These are phyloP conservation scores for Populus tomentosa DNA, from an alignment of 441 rosid species.

Conservation along the genomic window DNA sequence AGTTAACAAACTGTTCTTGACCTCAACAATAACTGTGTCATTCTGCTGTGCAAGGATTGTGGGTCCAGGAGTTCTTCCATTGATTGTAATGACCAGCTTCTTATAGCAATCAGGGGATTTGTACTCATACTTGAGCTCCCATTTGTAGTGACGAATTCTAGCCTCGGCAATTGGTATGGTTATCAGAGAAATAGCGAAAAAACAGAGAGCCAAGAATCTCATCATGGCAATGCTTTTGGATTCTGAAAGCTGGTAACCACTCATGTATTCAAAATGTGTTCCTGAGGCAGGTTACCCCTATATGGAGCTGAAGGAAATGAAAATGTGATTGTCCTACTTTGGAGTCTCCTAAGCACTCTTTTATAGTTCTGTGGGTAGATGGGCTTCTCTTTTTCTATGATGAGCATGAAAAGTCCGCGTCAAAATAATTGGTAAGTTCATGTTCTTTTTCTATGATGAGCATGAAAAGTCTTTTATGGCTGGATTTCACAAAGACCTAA, in stretches of 20 bases:
- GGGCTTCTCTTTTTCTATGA: background rate
- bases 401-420: background rate
- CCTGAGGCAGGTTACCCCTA: background rate
- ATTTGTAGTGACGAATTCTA: slow-evolving; percentile 37
- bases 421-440: background rate
- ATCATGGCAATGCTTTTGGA: background rate
- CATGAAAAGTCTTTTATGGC: background rate
- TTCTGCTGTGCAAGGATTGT: slow-evolving; percentile 53
- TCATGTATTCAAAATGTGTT: slow-evolving; percentile 28
- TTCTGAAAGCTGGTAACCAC: background rate
- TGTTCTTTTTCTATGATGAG: too few relatives aligned
- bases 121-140: slow-evolving; percentile 64
- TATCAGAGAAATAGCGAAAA: slow-evolving; percentile 6
- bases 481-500: too few relatives aligned
- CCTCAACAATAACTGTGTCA: slow-evolving; percentile 60
- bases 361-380: too few relatives aligned
- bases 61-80: slow-evolving; percentile 62
- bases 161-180: slow-evolving; percentile 26
- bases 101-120: slow-evolving; percentile 66
- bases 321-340: background rate
- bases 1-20: slow-evolving; percentile 52
- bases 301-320: background rate
- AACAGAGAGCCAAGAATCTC: background rate
- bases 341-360: background rate
- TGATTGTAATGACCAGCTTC: slow-evolving; percentile 27